A percentile compares a stretch with the other conserved stretches of the same genome.
phyloP scores from a whole-genome alignment of 305 asterid genomes.

The Solanum hybrid region DNA sequence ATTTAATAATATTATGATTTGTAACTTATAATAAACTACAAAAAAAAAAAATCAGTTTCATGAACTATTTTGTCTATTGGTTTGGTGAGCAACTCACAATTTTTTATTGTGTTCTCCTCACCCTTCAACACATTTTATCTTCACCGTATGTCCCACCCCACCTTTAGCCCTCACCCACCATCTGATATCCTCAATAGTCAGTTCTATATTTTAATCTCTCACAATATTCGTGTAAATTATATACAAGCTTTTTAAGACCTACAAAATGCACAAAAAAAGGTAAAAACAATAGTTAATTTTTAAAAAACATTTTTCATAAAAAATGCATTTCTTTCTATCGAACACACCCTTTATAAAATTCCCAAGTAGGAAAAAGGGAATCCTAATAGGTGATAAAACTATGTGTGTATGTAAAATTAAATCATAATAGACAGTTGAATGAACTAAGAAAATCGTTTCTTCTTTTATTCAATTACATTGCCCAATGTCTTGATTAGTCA shows the following conservation, averaged over 20 bases:
- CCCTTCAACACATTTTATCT: background rate
- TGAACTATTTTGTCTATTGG: background rate
- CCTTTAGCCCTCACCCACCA: no score
- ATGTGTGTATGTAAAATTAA: no score
- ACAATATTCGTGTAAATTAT: no score
- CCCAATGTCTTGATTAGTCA: background rate
- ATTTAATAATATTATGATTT: no score
- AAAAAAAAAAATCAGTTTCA: background rate
- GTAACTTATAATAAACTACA: no score
- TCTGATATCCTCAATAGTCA: no score
- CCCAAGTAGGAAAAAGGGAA: background rate
- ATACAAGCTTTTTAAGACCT: no score
- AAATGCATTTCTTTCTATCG: no score
- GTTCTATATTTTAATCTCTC: no score
- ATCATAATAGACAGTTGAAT: background rate
- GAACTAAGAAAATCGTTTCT: background rate
- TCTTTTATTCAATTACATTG: background rate
- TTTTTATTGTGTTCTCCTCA: background rate
- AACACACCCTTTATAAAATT: background rate
- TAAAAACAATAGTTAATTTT: no score
- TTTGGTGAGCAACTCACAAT: background rate
- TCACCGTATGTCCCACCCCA: background rate
- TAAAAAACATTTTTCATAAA: no score
- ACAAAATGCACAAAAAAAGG: no score
- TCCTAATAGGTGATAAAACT: background rate